Evolutionary conservation across 192 early-diverging fungal genomes (phyloP).

Genomic region (Mortierella alpina): DNA sequence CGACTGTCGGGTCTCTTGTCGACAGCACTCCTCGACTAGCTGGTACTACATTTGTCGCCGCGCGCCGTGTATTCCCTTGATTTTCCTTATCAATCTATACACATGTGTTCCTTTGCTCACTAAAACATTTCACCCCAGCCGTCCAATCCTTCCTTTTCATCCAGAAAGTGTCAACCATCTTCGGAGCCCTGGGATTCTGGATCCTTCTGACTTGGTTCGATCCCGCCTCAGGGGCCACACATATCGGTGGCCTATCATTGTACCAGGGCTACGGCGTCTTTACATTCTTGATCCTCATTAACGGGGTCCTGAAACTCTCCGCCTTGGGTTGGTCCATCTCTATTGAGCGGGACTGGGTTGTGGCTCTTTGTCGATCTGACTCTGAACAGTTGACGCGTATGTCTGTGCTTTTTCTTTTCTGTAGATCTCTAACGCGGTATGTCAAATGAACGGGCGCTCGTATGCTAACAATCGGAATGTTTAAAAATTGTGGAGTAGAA

Average conservation of each 20-base stretch:
- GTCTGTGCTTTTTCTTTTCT: neutral
- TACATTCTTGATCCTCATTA: slow-evolving; percentile 27
- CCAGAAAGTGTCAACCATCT: slow-evolving; percentile 35
- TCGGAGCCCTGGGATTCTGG: slow-evolving; percentile 50
- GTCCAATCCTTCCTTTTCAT: slow-evolving; percentile 31
- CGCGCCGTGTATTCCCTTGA: neutral
- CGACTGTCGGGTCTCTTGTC: slow-evolving; percentile 35
- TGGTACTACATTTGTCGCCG: neutral
- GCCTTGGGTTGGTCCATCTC: slow-evolving; percentile 50
- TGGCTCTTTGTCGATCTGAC: slow-evolving; percentile 32
- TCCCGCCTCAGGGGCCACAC: slow-evolving; percentile 6
- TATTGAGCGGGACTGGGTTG: slow-evolving; percentile 52
- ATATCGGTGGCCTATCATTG: neutral
- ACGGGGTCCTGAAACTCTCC: slow-evolving; percentile 35
- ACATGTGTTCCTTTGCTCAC: neutral
- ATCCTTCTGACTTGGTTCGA: slow-evolving; percentile 44
- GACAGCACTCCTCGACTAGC: slow-evolving; percentile 35
- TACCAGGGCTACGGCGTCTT: slow-evolving; percentile 30
- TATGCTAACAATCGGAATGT: neutral
- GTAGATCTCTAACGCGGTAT: too few species aligned
- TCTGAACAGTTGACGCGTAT: slow-evolving; percentile 40
- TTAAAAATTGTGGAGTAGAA: neutral
- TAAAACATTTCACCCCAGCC: neutral
- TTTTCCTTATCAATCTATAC: slow-evolving; percentile 5
- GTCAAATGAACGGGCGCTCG: too few species aligned